Conservation (phyloP, 148 eudicot species). For the Selenicereus undatus region DNA sequence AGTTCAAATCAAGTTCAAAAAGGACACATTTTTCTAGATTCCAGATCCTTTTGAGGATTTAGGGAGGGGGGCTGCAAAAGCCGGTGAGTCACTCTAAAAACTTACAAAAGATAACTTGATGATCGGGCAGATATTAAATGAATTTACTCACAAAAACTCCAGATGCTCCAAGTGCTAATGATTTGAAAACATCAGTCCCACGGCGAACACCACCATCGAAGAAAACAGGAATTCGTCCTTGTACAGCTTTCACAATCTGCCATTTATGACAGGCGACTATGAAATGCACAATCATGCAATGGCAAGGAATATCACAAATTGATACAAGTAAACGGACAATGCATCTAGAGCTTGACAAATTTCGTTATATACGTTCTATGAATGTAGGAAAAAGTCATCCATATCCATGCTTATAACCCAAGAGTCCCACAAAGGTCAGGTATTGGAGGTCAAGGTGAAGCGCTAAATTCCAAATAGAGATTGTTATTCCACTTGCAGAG, state of each 20-base stretch:
- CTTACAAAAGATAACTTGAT: background rate
- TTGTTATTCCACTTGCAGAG: background rate
- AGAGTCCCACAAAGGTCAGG: too few relatives aligned
- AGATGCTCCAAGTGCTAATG: conserved; percentile 82
- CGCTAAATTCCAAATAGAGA: background rate
- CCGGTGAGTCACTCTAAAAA: too few relatives aligned
- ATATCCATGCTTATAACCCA: too few relatives aligned
- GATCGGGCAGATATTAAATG: background rate
- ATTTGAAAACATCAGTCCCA: conserved; percentile 86
- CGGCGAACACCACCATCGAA: conserved; percentile 83
- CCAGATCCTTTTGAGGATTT: too few relatives aligned
- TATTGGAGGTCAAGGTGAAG: background rate
- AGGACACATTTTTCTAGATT: too few relatives aligned
- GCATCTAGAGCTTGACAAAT: too few relatives aligned
- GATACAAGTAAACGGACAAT: too few relatives aligned
- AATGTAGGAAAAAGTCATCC: too few relatives aligned
- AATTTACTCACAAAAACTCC: conserved; percentile 63
- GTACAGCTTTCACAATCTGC: conserved; percentile 64
- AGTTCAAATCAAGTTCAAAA: too few relatives aligned
- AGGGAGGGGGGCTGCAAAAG: too few relatives aligned
- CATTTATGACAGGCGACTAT: background rate
- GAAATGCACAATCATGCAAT: background rate
- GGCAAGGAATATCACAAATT: background rate
- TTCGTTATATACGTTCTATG: too few relatives aligned
- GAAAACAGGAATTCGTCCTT: conserved; percentile 64